Conservation (phyloP, 2,329 filamentous ascomycete species). For the Arthrobotrys musiformis region DNA sequence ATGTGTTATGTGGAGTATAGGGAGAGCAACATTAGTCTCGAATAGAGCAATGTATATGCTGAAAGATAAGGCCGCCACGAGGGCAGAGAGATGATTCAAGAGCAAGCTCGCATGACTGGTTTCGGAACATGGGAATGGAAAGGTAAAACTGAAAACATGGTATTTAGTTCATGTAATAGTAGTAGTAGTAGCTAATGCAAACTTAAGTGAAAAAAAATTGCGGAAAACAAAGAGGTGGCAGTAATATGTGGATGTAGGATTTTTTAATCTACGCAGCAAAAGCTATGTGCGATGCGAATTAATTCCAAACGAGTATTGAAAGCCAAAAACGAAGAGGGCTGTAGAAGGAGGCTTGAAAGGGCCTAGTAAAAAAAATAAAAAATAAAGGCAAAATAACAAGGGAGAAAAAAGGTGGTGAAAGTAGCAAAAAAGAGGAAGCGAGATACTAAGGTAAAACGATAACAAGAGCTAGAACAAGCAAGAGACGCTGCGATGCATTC, state of each 20-base stretch:
- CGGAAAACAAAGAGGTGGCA: too few relatives aligned
- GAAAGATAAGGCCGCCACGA: neutral
- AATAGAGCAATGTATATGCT: too few relatives aligned
- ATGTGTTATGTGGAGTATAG: too few relatives aligned
- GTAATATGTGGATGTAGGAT: neutral
- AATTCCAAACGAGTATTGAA: neutral
- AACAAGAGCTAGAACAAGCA: neutral
- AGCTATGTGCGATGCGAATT: neutral
- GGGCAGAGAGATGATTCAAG: neutral
- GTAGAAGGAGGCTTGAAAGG: neutral
- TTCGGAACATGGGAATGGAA: too few relatives aligned
- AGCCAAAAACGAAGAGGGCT: neutral
- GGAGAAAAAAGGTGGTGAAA: neutral
- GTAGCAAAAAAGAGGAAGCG: neutral
- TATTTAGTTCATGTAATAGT: neutral
- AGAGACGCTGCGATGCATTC: constrained; percentile 21
- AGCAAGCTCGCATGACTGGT: constrained; percentile 5
- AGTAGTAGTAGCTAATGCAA: neutral
- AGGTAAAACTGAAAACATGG: neutral
- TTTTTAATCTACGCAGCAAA: neutral
- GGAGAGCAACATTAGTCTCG: too few relatives aligned
- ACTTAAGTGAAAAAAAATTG: neutral
- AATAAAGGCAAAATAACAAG: neutral
- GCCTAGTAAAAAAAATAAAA: neutral
- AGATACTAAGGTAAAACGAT: neutral